A percentile compares a stretch with the other conserved stretches of the same genome.
phyloP scores from a whole-genome alignment of 2,329 filamentous ascomycete species.

The Microcyclosporella mali region DNA sequence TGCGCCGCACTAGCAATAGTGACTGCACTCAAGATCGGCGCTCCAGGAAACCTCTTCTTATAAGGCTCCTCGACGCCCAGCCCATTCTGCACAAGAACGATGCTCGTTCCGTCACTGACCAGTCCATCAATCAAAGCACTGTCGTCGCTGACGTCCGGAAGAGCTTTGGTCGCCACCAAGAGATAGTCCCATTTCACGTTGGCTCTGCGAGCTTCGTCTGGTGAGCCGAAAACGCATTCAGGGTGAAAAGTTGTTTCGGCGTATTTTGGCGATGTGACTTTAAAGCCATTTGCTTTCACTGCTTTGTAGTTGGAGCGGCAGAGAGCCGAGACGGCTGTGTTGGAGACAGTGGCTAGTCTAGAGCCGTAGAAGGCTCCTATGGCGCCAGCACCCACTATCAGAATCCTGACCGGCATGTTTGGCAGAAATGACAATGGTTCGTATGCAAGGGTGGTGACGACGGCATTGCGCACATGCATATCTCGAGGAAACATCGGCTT shows the following conservation, averaged over 20 bases:
- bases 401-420: slow-evolving; percentile 49
- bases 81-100: slow-evolving; percentile 66
- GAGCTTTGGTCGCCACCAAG: slow-evolving; percentile 63
- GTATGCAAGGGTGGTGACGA: too few species aligned
- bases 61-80: slow-evolving; percentile 66
- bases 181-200: slow-evolving; percentile 56
- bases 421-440: too few species aligned
- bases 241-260: slow-evolving; percentile 61
- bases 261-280: slow-evolving; percentile 59
- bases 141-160: slow-evolving; percentile 60
- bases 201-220: slow-evolving; percentile 48
- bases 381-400: slow-evolving; percentile 65
- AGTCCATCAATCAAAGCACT: slow-evolving; percentile 56
- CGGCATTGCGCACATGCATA: too few species aligned
- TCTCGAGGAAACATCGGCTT: too few species aligned
- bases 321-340: slow-evolving; percentile 60
- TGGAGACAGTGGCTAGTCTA: slow-evolving; percentile 49
- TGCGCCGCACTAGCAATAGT: slow-evolving; percentile 66
- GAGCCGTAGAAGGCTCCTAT: slow-evolving; percentile 69
- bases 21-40: slow-evolving; percentile 60
- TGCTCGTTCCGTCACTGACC: slow-evolving; percentile 49
- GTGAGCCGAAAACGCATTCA: slow-evolving; percentile 56
- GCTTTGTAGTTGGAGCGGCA: slow-evolving; percentile 67
- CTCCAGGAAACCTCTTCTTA: slow-evolving; percentile 53
- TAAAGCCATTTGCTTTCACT: slow-evolving; percentile 57